phyloP scores from a whole-genome alignment of 257 asterid species.

The Scutellaria minor region DNA sequence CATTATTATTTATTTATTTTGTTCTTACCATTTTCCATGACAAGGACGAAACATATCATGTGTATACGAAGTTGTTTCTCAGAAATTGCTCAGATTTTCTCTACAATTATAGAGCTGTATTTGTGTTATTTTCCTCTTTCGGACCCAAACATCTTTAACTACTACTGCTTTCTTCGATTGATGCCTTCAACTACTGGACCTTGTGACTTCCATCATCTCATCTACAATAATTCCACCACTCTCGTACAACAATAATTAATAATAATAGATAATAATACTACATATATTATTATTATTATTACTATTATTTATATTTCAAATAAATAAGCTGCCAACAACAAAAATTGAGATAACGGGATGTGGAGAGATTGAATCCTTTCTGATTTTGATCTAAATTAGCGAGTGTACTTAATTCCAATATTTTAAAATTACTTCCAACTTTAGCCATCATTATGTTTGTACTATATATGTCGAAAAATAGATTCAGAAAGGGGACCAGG shows the following conservation, averaged over 20 bases:
- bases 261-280: too few relatives aligned
- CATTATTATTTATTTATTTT: neutral
- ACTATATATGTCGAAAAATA: slow-evolving; percentile 2
- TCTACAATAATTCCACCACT: neutral
- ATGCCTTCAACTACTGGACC: slow-evolving; percentile 26
- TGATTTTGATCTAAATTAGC: neutral
- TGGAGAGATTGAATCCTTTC: too few relatives aligned
- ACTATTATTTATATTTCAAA: too few relatives aligned
- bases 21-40: slow-evolving; percentile 21
- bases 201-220: neutral
- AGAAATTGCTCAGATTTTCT: slow-evolving; percentile 25
- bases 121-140: slow-evolving; percentile 12
- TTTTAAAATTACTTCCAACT: too few relatives aligned
- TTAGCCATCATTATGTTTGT: neutral
- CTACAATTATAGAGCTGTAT: slow-evolving; percentile 25
- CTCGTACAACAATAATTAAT: too few relatives aligned
- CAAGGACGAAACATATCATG: slow-evolving; percentile 47
- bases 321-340: too few relatives aligned
- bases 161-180: slow-evolving; percentile 33
- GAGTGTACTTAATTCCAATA: too few relatives aligned
- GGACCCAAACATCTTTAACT: slow-evolving; percentile 38
- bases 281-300: too few relatives aligned
- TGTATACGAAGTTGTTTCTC: slow-evolving; percentile 37
- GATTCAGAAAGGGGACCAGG: slow-evolving; percentile 33
- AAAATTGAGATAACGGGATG: too few relatives aligned